These are phyloP conservation scores for Juglanconis juglandina DNA, from an alignment of 2,329 filamentous ascomycete genomes.

Conservation along the genomic window DNA sequence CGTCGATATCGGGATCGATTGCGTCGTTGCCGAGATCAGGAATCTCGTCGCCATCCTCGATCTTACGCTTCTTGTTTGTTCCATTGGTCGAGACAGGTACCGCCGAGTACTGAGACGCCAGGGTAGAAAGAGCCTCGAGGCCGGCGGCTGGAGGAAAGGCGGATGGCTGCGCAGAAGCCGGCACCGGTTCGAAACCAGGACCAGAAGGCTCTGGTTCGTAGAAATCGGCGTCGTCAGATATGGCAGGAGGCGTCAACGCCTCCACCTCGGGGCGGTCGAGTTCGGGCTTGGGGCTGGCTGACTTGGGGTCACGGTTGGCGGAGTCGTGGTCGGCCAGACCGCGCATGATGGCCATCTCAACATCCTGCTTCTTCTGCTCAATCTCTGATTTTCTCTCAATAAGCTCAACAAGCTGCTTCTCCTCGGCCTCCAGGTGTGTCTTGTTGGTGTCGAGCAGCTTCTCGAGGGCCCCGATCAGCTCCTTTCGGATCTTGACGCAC, in stretches of 20 bases:
- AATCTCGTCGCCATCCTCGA: conserved; percentile 50
- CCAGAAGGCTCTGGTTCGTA: conserved; percentile 17
- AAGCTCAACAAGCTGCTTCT: conserved; percentile 62
- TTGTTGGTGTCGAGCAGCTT: conserved; percentile 75
- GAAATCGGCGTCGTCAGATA: conserved; percentile 39
- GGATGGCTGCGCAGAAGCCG: conserved; percentile 14
- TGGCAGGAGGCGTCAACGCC: conserved; percentile 76
- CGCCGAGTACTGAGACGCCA: conserved; percentile 45
- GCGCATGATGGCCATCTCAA: conserved; percentile 88
- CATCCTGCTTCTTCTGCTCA: conserved; percentile 79
- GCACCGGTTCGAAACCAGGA: conserved; percentile 18
- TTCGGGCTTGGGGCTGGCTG: conserved; percentile 50
- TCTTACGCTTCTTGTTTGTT: conserved; percentile 53
- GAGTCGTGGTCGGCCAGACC: conserved; percentile 61
- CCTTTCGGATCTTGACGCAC: conserved; percentile 78
- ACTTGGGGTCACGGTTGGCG: conserved; percentile 44
- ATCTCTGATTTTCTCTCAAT: conserved; percentile 65
- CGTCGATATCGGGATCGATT: conserved; percentile 55
- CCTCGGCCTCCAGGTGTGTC: conserved; percentile 65
- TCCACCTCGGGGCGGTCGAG: conserved; percentile 78
- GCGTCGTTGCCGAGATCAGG: conserved; percentile 52
- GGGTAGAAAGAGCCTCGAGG: conserved; percentile 38
- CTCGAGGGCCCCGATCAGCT: conserved; percentile 76
- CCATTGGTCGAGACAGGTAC: conserved; percentile 42
- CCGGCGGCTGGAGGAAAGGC: conserved; percentile 25